phyloP scores from a whole-genome alignment of 1,284 basidiomycete species.

The Ganoderma sinense region DNA sequence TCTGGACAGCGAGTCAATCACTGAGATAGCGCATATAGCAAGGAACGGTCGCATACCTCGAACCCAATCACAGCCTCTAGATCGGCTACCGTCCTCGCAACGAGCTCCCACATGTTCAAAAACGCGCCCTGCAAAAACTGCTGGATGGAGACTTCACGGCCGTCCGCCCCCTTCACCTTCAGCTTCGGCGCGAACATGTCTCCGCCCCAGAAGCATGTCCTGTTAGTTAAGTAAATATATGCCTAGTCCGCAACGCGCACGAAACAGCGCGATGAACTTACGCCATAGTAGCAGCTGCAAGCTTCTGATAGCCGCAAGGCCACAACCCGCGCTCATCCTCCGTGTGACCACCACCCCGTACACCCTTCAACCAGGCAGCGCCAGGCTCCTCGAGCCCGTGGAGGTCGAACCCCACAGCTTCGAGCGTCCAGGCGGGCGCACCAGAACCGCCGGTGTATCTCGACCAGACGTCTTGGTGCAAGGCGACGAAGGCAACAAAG shows the following conservation, averaged over 20 bases:
- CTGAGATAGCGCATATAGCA: background rate
- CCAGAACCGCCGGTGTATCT: slow-evolving; percentile 93
- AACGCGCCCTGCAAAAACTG: slow-evolving; percentile 86
- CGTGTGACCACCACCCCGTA: slow-evolving; percentile 75
- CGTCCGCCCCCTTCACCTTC: slow-evolving; percentile 56
- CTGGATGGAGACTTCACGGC: slow-evolving; percentile 73
- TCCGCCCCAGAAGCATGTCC: slow-evolving; percentile 92
- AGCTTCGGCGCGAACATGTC: slow-evolving; percentile 85
- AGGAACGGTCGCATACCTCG: slow-evolving; percentile 56
- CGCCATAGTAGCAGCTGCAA: slow-evolving; percentile 90
- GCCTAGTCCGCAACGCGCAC: background rate
- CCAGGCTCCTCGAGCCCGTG: slow-evolving; percentile 79
- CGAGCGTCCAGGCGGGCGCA: slow-evolving; percentile 92
- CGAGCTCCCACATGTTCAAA: slow-evolving; percentile 77
- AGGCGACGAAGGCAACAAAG: slow-evolving; percentile 80
- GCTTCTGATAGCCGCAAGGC: slow-evolving; percentile 92
- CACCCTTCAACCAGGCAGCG: slow-evolving; percentile 85
- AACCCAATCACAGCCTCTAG: slow-evolving; percentile 89
- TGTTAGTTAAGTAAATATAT: slow-evolving; percentile 7
- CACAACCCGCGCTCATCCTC: slow-evolving; percentile 84
- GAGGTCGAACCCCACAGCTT: slow-evolving; percentile 82
- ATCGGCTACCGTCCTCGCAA: slow-evolving; percentile 76
- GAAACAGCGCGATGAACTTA: slow-evolving; percentile 46
- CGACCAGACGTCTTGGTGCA: slow-evolving; percentile 97
- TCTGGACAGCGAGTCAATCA: slow-evolving; percentile 47